phyloP scores from a whole-genome alignment of 2,329 filamentous ascomycete genomes.

The Fusarium sp. region DNA sequence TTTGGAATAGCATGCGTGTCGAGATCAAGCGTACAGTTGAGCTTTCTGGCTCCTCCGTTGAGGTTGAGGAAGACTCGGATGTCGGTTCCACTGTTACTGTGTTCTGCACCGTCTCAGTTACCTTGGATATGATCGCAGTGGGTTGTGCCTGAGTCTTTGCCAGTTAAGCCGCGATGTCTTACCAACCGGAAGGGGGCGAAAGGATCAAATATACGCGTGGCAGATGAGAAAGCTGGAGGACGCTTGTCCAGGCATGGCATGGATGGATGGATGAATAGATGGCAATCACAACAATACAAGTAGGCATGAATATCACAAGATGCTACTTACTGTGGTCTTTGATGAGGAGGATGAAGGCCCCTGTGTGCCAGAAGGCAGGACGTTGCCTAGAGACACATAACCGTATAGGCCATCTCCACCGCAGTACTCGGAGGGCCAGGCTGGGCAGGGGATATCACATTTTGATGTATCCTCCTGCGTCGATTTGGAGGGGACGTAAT shows the following conservation, averaged over 20 bases:
- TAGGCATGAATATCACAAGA: conserved; percentile 25
- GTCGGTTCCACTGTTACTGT: conserved; percentile 43
- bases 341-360: conserved; percentile 40
- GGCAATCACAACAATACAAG: conserved; percentile 33
- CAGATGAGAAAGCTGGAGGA: conserved; percentile 27
- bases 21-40: conserved; percentile 54
- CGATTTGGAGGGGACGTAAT: conserved; percentile 68
- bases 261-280: conserved; percentile 5
- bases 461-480: conserved; percentile 54
- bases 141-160: conserved; percentile 44
- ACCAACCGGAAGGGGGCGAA: conserved; percentile 27
- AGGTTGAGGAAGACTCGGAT: conserved; percentile 39
- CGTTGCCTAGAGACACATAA: conserved; percentile 69
- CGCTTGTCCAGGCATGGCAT: conserved; percentile 40
- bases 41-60: conserved; percentile 44
- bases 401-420: conserved; percentile 72
- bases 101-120: conserved; percentile 53
- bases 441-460: conserved; percentile 73
- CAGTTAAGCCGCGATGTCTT: conserved; percentile 46
- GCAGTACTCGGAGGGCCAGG: conserved; percentile 75
- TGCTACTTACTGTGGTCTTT: conserved; percentile 46
- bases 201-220: conserved; percentile 17
- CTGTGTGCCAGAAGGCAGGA: conserved; percentile 67
- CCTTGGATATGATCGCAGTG: conserved; percentile 46
- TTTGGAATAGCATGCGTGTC: conserved; percentile 23